Evolutionary conservation across 495 filamentous ascomycete species (phyloP).

Genomic region (Neurospora intermedia): DNA sequence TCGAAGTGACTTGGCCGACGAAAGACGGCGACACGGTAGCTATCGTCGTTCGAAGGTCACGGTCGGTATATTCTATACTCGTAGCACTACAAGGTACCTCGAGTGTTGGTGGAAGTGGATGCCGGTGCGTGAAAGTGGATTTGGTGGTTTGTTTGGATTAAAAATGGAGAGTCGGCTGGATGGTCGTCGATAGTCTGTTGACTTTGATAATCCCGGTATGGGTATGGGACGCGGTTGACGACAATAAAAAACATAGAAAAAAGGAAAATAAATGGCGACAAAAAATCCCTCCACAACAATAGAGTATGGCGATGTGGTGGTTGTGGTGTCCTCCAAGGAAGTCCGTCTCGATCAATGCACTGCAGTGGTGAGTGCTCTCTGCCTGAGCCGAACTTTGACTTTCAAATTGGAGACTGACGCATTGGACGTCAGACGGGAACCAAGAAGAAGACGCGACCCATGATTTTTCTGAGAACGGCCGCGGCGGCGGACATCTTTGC

Average conservation of each 20-base stretch:
- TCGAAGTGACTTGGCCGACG: not conserved
- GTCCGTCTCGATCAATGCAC: not conserved
- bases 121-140: not conserved
- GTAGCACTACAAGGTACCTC: not conserved
- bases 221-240: not conserved
- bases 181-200: not conserved
- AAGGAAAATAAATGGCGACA: not conserved
- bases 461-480: constrained; percentile 14
- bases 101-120: not conserved
- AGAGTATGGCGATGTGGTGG: not conserved
- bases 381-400: not conserved
- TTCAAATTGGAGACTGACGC: not conserved
- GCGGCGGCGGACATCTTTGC: not conserved
- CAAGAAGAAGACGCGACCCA: constrained; percentile 15
- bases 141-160: not conserved
- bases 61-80: not conserved
- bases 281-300: not conserved
- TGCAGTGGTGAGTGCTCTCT: not conserved
- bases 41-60: not conserved
- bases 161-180: not conserved
- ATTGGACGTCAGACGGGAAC: not conserved
- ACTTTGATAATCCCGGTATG: not conserved
- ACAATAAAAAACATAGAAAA: not conserved
- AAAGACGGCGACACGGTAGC: not conserved
- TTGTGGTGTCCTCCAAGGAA: not conserved